Conservation (phyloP, 2,329 filamentous ascomycete species). For the Davidsoniella virescens region DNA sequence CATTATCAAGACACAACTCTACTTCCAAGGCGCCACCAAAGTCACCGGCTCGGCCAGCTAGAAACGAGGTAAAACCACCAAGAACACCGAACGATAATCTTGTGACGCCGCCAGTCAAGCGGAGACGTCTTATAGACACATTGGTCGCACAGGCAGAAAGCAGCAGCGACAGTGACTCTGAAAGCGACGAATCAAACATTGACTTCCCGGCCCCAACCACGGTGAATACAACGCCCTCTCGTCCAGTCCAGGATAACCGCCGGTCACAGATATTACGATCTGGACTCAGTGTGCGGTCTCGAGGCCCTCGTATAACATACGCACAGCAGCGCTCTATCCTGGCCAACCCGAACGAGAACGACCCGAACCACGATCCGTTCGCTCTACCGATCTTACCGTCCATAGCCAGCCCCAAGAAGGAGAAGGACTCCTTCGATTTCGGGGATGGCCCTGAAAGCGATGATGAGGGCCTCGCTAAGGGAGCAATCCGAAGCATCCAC, state of each 20-base stretch:
- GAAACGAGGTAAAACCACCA: not conserved
- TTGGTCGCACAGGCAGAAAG: constrained; percentile 25
- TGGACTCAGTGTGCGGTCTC: constrained; percentile 6
- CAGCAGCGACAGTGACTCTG: constrained; percentile 16
- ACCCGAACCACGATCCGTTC: constrained; percentile 13
- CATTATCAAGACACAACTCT: not conserved
- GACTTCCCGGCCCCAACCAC: too few relatives aligned
- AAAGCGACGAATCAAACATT: not conserved
- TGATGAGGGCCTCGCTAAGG: constrained; percentile 26
- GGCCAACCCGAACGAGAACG: constrained; percentile 6
- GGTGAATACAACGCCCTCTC: too few relatives aligned
- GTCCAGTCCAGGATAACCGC: too few relatives aligned
- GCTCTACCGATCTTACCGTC: constrained; percentile 8
- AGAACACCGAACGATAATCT: not conserved
- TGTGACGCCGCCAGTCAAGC: constrained; percentile 5
- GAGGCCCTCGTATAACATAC: constrained; percentile 25
- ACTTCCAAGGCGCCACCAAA: not conserved
- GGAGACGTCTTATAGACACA: constrained; percentile 26
- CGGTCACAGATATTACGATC: not conserved
- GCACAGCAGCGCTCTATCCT: constrained; percentile 19
- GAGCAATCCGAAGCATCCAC: constrained; percentile 45
- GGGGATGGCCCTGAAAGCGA: constrained; percentile 21
- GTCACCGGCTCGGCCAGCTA: not conserved
- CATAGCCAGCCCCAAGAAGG: constrained; percentile 4
- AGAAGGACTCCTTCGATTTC: constrained; percentile 12